Evolutionary conservation across 2,329 filamentous ascomycete genomes (phyloP).

Genomic region (Cercospora sojina): DNA sequence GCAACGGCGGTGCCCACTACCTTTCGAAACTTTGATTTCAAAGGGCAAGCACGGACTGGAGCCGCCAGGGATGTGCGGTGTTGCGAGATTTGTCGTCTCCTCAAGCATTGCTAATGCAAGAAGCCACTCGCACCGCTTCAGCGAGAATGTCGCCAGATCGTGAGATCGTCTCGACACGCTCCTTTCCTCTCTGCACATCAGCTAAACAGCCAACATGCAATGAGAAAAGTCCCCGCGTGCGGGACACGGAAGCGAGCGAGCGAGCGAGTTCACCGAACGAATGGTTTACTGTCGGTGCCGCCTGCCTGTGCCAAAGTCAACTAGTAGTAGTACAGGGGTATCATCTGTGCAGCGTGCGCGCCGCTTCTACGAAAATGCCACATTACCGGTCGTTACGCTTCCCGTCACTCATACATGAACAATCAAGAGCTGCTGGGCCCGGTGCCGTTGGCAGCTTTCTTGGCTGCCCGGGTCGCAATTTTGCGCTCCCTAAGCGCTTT

Average conservation of each 20-base stretch:
- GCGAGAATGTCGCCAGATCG: no score
- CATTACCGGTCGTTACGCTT: not conserved
- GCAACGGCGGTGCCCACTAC: not conserved
- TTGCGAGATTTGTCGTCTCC: no score
- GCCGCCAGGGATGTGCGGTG: not conserved
- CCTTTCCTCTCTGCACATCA: slow-evolving; percentile 1
- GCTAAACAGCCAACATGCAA: not conserved
- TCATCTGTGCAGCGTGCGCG: not conserved
- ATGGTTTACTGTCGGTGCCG: not conserved
- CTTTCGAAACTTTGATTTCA: not conserved
- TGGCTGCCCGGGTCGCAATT: not conserved
- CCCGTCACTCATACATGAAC: not conserved
- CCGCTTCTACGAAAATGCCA: slow-evolving; percentile 4
- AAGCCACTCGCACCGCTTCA: no score
- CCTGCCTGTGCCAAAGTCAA: slow-evolving; percentile 3
- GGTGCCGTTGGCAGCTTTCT: not conserved
- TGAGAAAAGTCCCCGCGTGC: not conserved
- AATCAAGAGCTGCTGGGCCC: not conserved
- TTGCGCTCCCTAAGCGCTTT: slow-evolving; percentile 1
- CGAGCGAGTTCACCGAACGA: not conserved
- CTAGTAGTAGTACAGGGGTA: slow-evolving; percentile 6
- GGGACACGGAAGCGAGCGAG: slow-evolving; percentile 1
- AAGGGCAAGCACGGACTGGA: not conserved
- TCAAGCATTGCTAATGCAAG: no score
- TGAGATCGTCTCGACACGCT: no score